These are phyloP conservation scores for Zymoseptoria brevis DNA, from an alignment of 2,329 filamentous ascomycete genomes.

Conservation along the genomic window DNA sequence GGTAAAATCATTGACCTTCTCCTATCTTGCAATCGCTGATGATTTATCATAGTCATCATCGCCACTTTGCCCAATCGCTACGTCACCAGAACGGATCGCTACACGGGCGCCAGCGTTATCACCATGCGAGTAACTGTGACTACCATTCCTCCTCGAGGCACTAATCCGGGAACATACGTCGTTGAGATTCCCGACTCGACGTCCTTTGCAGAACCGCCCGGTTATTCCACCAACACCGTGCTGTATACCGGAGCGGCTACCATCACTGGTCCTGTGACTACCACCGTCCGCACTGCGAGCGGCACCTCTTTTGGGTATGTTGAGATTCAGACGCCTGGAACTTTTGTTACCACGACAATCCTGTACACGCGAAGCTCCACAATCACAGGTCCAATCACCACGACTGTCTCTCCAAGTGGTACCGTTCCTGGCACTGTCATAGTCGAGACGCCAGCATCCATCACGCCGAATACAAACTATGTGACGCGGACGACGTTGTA, in stretches of 20 bases:
- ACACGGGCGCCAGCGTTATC: conserved; percentile 7
- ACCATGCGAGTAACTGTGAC: conserved; percentile 4
- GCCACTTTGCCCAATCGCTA: not conserved
- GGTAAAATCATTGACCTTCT: not conserved
- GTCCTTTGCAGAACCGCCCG: not conserved
- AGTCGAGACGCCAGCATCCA: conserved; percentile 3
- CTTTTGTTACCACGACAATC: conserved; percentile 1
- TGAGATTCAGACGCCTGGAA: conserved; percentile 3
- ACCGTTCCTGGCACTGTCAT: conserved; percentile 1
- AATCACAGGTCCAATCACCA: conserved; percentile 1
- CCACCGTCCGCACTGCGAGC: conserved; percentile 1
- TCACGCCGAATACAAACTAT: not conserved
- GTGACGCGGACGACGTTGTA: conserved; percentile 4
- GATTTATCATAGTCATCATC: not conserved
- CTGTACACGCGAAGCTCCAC: conserved; percentile 3
- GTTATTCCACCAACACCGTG: conserved; percentile 3
- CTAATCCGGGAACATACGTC: conserved; percentile 2
- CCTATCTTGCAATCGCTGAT: not conserved
- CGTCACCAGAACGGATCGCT: not conserved
- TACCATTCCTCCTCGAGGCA: conserved; percentile 1
- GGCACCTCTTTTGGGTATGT: not conserved
- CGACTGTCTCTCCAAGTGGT: conserved; percentile 6
- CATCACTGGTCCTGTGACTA: conserved; percentile 1
- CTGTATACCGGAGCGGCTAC: not conserved
- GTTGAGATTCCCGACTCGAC: conserved; percentile 8